Base-by-base conservation (phyloP, 192 early-diverging fungal genomes). In the Coemansia sp. region DNA sequence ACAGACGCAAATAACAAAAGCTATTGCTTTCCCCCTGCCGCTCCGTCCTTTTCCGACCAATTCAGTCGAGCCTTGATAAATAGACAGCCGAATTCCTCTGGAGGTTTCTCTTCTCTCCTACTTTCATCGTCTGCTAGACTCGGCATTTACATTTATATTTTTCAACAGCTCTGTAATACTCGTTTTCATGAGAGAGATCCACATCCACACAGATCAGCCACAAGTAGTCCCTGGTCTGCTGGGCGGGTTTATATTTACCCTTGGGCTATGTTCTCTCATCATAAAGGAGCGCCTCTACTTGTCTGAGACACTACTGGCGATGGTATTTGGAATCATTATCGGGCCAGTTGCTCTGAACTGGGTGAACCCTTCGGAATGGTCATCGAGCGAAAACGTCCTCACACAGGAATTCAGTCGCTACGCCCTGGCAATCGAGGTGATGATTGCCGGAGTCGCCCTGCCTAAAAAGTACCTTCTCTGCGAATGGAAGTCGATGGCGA, bases 391-490 rank as follows among this genome's bases (percentile, higher is more conserved):
- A 36, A n/a, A 56, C 25, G 65, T 71, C 40, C 79, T 91, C 17
- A 88, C 88, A 1, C 84, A 88, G 40, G 86, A 91, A 65, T 83
- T 93, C 23, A 84, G 87, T 30, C 85, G 91, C 30, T 83, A 92
- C 57, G 86, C 91, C 38, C 85, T 97, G 67, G 89, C 89, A 2
- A 87, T 97, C 62, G 77, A 87, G 70, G 89, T 93, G 29, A 93
- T 95, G 89, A 88, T 87, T 38, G 92, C 91, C 28, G 93, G 90
- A 17, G 86, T 95, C 9, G 82, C 84, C 6, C 81, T 94, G 50
- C 92, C 93, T 67, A 88, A 87, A 81, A 86, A 86, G 2, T 96
- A 92, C 61, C 50, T 92, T 48, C 64, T 75, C 9, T 85, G 84
- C 50, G 89, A 94, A 48, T 84, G 83, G 73, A 57, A 60, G 23